Evolutionary conservation across 164 flowering plant species (phyloP).

Genomic region (Nymphaea thermarum): DNA sequence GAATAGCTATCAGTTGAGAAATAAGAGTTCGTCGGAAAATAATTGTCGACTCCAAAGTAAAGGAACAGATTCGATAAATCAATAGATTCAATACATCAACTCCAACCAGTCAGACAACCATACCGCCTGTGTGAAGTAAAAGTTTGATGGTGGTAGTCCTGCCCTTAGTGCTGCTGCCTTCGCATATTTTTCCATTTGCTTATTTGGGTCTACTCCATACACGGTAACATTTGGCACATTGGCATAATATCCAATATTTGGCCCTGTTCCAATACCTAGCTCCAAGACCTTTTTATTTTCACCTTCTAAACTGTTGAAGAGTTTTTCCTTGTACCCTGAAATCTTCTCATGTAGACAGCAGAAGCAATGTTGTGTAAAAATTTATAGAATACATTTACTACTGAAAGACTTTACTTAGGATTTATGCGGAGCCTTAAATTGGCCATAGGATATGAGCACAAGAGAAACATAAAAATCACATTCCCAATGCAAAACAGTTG

Average conservation of each 20-base stretch:
- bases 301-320: constrained; percentile 50
- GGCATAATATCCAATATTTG: constrained; percentile 76
- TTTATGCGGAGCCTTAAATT: neutral
- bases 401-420: neutral
- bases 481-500: too few relatives aligned
- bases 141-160: constrained; percentile 40
- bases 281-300: constrained; percentile 50
- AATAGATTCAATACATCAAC: neutral
- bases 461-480: neutral
- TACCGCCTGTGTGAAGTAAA: constrained; percentile 61
- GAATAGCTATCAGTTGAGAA: neutral
- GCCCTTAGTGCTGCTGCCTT: constrained; percentile 46
- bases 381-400: neutral
- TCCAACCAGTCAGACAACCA: constrained; percentile 5
- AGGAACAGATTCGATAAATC: too few relatives aligned
- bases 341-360: constrained; percentile 24
- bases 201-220: constrained; percentile 69
- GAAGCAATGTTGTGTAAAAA: neutral
- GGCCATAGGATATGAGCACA: neutral
- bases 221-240: constrained; percentile 30
- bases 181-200: constrained; percentile 79
- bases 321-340: constrained; percentile 54
- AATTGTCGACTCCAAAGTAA: too few relatives aligned
- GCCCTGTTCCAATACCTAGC: constrained; percentile 89
- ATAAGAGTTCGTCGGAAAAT: too few relatives aligned